Base-by-base conservation (phyloP, 768 basidiomycete genomes). In the Russula dissimulans region DNA sequence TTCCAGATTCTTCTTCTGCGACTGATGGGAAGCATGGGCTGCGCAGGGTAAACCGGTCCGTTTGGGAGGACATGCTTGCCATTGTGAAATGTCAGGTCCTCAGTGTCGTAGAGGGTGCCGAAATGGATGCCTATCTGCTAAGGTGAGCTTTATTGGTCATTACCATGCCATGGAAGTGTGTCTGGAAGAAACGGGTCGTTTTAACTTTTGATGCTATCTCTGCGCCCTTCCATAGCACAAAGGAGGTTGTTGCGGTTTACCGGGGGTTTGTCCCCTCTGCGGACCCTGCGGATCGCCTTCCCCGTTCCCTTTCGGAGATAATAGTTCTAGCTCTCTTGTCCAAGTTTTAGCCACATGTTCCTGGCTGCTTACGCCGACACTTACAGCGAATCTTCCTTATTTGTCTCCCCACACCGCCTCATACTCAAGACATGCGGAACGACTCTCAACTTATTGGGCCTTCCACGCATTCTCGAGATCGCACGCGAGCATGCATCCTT, bases 401-500 rank as follows among this genome's bases (percentile, higher is more conserved):
- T 99, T 69, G 85, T 99, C 56, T 91, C 88, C 42, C 84, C 95
- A 2, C 95, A 99, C 74, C 87, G 93, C 58, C 81, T 99, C 61
- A 98, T 99, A 68, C 84, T 99, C 70, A 99, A 99, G 75, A 99
- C 97, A 12, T 99, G 97, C 72, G 97, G 97, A 29, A 99, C 97
- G 4, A 99, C 97, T 5, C 86, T 98, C 62, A 97, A 98, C 75
- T 87, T 99, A 51, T 81, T 95, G 63, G 97, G 97, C 12, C 80
- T 99, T 53, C 91, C 93, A 22, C 84, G 92, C 59, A 95, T 99
- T 68, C 89, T 99, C 61, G 86, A 93, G 68, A 95, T 98, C 69
- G 97, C 97, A 2, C 78, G 82, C 39, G 75, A 78, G 7, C 75
- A 87, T 42, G 88, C 86, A 11, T 78, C 80, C 52, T 74, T 92